Evolutionary conservation across 2,329 filamentous ascomycete species (phyloP), one percentile per base, ranked within the genome.

Genomic region (Arachnomyces sp.): DNA sequence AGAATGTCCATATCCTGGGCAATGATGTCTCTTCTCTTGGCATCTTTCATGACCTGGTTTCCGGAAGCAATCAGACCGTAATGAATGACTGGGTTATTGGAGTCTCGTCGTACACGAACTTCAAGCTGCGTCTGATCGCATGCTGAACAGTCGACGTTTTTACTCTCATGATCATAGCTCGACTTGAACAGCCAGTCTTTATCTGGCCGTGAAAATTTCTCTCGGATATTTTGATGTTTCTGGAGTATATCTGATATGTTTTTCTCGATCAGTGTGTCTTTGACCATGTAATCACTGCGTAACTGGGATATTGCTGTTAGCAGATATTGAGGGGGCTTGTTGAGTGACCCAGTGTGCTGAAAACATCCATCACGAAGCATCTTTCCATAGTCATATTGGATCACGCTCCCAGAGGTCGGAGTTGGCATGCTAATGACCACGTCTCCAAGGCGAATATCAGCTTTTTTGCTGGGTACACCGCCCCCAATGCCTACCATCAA

Each of bases 401-500:
- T 28, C n/a, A n/a, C n/a, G n/a, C n/a, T n/a, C n/a, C n/a, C n/a
- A n/a, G n/a, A n/a, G n/a, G n/a, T n/a, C n/a, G n/a, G n/a, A n/a
- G n/a, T n/a, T n/a, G n/a, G n/a, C n/a, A n/a, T n/a, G n/a, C n/a
- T n/a, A n/a, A n/a, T n/a, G n/a, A n/a, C n/a, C n/a, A n/a, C n/a
- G n/a, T n/a, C n/a, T n/a, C n/a, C n/a, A n/a, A n/a, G n/a, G n/a
- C n/a, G n/a, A n/a, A n/a, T n/a, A n/a, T n/a, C n/a, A 2, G 29
- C 25, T 9, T 31, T 31, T 14, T 25, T 18, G 29, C 25, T 21
- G 15, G 50, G 41, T 7, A 51, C 49, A 6, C 49, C 44, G 15
- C 47, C 49, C n/a, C 49, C 50, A 28, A 51, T 40, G 15, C 46
- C 50, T n/a, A 51, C 46, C 31, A 52, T 35, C 34, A 52, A 32